Evolutionary conservation across 2,329 filamentous ascomycete species (phyloP), one percentile per base, ranked within the genome.

Genomic region (Coniosporium tulheliwenetii): DNA sequence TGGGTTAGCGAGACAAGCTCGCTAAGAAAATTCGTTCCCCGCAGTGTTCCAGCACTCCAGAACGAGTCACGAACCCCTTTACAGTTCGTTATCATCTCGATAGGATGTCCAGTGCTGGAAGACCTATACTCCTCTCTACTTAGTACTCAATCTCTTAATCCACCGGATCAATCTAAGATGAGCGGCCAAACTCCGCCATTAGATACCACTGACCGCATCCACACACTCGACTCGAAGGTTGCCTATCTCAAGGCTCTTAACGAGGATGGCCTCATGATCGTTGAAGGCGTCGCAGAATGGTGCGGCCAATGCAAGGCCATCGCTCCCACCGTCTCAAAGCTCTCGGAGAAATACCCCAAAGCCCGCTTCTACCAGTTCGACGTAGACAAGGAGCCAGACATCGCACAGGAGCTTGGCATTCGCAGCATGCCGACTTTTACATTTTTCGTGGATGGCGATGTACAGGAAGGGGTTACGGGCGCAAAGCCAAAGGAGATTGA

Each of bases 261-360:
- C 37, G 47, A 50, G 13, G 50, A 53, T 41, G 54, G 54, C 38
- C 42, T 49, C 15, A 46, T 46, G 16, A 45, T 57, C 39, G 45
- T 57, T 15, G 51, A 57, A 47, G 54, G 50, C 14, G 50, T 49
- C n/a, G 47, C 49, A 8, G 45, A 45, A 15, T 54, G 51, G 51
- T 54, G 52, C 42, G 41, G 43, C 16, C 37, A 54, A 41, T 55
- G 54, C 44, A 57, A 56, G 45, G 53, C 53, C 32, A 56, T 57
- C 15, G 46, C 46, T 8, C 54, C 54, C 2, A 51, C 53, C 34
- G 48, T 57, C 32, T 49, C 53, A n/a, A 51, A 53, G 38, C 44
- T 57, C 43, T 46, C 48, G 8, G 42, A 46, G 38, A 52, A 55
- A 43, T 55, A 52, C 35, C 53, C 53, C n/a, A 52, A 54, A 10